phyloP scores from a whole-genome alignment of 1,284 basidiomycete species.

The Phellinidium pouzarii region DNA sequence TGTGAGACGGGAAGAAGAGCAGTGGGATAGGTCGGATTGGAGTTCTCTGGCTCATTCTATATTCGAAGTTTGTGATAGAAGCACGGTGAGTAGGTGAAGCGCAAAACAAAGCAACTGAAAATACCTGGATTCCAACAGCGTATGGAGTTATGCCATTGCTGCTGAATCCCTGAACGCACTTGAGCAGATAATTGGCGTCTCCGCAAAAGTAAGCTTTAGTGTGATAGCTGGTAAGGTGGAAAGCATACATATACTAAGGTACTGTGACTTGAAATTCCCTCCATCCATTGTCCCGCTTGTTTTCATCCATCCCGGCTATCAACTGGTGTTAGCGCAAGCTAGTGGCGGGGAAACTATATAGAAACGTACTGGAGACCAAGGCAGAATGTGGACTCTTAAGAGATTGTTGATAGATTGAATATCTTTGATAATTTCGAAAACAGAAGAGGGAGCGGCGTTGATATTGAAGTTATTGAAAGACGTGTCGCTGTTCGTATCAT shows the following conservation, averaged over 20 bases:
- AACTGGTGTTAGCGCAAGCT: neutral
- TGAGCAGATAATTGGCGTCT: slow-evolving; percentile 49
- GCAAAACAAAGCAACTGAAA: neutral
- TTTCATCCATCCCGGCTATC: slow-evolving; percentile 57
- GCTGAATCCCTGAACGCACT: slow-evolving; percentile 46
- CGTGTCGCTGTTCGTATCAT: slow-evolving; percentile 42
- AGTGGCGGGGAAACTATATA: neutral
- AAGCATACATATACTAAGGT: slow-evolving; percentile 30
- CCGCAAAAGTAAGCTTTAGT: slow-evolving; percentile 2
- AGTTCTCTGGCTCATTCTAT: slow-evolving; percentile 46
- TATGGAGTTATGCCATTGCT: slow-evolving; percentile 41
- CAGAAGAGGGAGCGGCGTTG: slow-evolving; percentile 39
- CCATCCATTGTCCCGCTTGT: slow-evolving; percentile 41
- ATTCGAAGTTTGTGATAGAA: neutral
- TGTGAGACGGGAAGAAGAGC: slow-evolving; percentile 35
- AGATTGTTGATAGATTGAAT: slow-evolving; percentile 40
- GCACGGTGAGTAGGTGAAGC: neutral
- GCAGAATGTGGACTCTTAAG: slow-evolving; percentile 38
- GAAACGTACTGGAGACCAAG: slow-evolving; percentile 47
- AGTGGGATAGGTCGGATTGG: slow-evolving; percentile 47
- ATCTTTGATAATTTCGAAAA: slow-evolving; percentile 45
- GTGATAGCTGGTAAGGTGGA: neutral
- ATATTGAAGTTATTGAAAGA: slow-evolving; percentile 42
- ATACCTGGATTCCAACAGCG: slow-evolving; percentile 41
- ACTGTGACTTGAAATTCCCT: slow-evolving; percentile 34